These are phyloP conservation scores for Rhinocladiella mackenziei DNA, from an alignment of 2,329 filamentous ascomycete genomes.

Conservation along the genomic window DNA sequence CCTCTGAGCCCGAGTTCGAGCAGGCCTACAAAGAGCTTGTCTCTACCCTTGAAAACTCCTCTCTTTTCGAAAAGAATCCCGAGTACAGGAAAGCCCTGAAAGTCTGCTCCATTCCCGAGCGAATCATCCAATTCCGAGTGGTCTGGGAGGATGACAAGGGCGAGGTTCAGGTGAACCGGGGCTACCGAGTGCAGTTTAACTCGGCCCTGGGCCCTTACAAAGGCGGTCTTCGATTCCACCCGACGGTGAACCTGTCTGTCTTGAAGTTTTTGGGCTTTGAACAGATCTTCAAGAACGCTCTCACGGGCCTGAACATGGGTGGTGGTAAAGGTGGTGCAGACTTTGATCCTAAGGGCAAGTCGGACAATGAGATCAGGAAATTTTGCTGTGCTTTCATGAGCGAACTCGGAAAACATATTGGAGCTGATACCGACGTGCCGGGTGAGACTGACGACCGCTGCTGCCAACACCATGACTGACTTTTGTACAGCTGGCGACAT, in stretches of 20 bases:
- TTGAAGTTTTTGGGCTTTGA: slow-evolving; percentile 99
- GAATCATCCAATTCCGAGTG: slow-evolving; percentile 94
- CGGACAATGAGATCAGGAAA: slow-evolving; percentile 91
- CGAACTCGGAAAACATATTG: slow-evolving; percentile 92
- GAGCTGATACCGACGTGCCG: slow-evolving; percentile 90
- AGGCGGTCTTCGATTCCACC: slow-evolving; percentile 93
- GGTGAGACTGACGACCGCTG: slow-evolving; percentile 25
- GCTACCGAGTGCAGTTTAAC: slow-evolving; percentile 98
- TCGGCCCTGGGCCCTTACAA: slow-evolving; percentile 96
- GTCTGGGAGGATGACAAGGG: slow-evolving; percentile 95
- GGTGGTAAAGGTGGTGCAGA: slow-evolving; percentile 97
- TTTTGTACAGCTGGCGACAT: slow-evolving; percentile 89
- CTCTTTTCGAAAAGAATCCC: slow-evolving; percentile 88
- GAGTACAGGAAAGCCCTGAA: slow-evolving; percentile 89
- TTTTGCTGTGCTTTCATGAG: slow-evolving; percentile 97
- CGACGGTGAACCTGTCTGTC: slow-evolving; percentile 62
- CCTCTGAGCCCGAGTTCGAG: slow-evolving; percentile 92
- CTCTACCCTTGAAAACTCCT: slow-evolving; percentile 89
- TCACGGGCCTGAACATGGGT: slow-evolving; percentile 92
- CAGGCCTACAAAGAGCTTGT: slow-evolving; percentile 97
- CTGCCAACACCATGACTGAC: no score
- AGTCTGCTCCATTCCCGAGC: slow-evolving; percentile 87
- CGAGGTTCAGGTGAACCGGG: slow-evolving; percentile 84
- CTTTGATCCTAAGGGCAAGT: slow-evolving; percentile 99
- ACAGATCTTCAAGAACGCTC: slow-evolving; percentile 99